Conservation (phyloP, 257 asterid genomes). For the Nicotiana paniculata region DNA sequence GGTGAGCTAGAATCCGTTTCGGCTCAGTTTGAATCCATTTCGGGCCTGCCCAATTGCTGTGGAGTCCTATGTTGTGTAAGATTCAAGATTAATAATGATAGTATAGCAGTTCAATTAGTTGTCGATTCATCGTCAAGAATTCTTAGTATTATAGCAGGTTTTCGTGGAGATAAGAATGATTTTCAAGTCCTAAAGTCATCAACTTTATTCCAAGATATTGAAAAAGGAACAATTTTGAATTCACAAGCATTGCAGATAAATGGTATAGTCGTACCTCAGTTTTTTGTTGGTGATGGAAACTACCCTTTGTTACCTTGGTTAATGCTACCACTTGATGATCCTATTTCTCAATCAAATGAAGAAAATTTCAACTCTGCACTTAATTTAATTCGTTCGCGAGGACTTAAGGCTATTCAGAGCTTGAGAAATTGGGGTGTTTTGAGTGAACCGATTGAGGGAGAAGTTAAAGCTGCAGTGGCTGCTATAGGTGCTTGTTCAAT, state of each 20-base stretch:
- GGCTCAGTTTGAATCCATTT: constrained; percentile 43
- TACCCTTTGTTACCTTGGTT: constrained; percentile 71
- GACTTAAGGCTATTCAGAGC: constrained; percentile 40
- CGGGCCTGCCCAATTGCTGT: constrained; percentile 80
- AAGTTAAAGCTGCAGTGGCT: constrained; percentile 55
- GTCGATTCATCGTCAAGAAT: constrained; percentile 70
- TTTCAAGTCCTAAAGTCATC: constrained; percentile 41
- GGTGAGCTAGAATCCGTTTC: constrained; percentile 53
- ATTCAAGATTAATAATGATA: constrained; percentile 30
- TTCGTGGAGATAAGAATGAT: constrained; percentile 43
- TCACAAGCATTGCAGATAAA: constrained; percentile 17
- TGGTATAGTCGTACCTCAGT: constrained; percentile 43
- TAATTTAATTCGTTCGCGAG: constrained; percentile 25
- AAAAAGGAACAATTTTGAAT: constrained; percentile 36
- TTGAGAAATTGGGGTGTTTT: constrained; percentile 75
- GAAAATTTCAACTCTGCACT: constrained; percentile 46
- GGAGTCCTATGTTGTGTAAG: constrained; percentile 53
- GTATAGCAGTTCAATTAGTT: constrained; percentile 63
- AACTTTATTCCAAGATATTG: constrained; percentile 41
- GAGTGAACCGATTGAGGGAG: constrained; percentile 33
- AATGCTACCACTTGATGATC: constrained; percentile 41
- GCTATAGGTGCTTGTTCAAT: constrained; percentile 77
- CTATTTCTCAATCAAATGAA: constrained; percentile 38
- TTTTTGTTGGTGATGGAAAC: constrained; percentile 43
- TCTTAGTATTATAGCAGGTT: constrained; percentile 65